Evolutionary conservation across 108 stramenopile species (phyloP).

Genomic region (Cylindrotheca fusiformis): DNA sequence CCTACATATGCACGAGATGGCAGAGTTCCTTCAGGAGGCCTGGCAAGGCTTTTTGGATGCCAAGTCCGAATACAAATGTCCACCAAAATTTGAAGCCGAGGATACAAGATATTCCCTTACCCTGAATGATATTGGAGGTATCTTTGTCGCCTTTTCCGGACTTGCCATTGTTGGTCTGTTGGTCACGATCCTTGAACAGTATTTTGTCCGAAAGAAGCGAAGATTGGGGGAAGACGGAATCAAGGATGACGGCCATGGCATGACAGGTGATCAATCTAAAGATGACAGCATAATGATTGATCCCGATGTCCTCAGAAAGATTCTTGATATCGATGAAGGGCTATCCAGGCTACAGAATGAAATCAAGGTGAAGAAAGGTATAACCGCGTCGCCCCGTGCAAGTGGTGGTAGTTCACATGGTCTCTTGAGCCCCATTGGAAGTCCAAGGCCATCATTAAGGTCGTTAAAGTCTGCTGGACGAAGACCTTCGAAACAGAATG

Average conservation of each 20-base stretch:
- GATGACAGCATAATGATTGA: not conserved
- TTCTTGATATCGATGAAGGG: not conserved
- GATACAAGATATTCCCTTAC: not conserved
- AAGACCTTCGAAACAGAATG: too few relatives aligned
- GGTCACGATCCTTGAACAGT: not conserved
- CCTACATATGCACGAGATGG: constrained; percentile 41
- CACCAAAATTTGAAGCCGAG: not conserved
- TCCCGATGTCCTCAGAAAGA: not conserved
- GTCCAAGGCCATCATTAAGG: too few relatives aligned
- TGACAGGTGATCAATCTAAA: not conserved
- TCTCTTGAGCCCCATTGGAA: too few relatives aligned
- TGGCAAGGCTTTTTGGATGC: not conserved
- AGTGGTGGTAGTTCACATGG: too few relatives aligned
- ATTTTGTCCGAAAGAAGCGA: not conserved
- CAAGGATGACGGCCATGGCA: not conserved
- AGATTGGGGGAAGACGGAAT: not conserved
- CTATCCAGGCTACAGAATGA: not conserved
- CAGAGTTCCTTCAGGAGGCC: constrained; percentile 19
- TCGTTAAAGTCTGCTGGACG: too few relatives aligned
- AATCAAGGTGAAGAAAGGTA: not conserved
- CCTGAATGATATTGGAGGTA: not conserved
- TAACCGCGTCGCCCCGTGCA: too few relatives aligned
- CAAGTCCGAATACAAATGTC: not conserved
- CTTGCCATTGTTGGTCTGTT: not conserved
- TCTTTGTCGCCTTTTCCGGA: not conserved